These are phyloP conservation scores for Trichophyton mentagrophytes DNA, from an alignment of 2,329 filamentous ascomycete genomes.

Conservation along the genomic window DNA sequence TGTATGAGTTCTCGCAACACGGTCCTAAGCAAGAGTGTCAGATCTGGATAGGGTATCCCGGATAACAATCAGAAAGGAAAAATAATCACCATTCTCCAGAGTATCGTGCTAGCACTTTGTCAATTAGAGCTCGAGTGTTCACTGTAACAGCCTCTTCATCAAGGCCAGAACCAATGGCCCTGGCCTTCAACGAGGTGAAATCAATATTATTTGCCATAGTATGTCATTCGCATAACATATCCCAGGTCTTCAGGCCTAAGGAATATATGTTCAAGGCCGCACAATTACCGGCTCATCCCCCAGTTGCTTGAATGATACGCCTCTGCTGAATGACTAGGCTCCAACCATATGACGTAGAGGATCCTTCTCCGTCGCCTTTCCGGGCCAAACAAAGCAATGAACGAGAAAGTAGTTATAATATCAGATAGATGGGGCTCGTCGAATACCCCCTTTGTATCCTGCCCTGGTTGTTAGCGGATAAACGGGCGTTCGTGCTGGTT, in stretches of 20 bases:
- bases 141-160: constrained; percentile 97
- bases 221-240: not conserved
- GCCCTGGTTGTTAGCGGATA: not conserved
- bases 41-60: not conserved
- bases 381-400: not conserved
- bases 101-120: constrained; percentile 92
- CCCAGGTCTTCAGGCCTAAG: not conserved
- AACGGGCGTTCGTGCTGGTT: not conserved
- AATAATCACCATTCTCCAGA: constrained; percentile 79
- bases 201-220: constrained; percentile 41
- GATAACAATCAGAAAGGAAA: not conserved
- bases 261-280: not conserved
- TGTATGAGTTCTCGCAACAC: constrained; percentile 86
- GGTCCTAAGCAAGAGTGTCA: constrained; percentile 27
- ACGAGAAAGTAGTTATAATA: not conserved
- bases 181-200: constrained; percentile 61
- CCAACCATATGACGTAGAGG: not conserved
- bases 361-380: not conserved
- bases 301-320: not conserved
- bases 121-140: constrained; percentile 89
- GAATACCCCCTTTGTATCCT: not conserved
- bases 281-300: not conserved
- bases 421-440: not conserved
- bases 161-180: constrained; percentile 71
- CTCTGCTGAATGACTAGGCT: not conserved